Conservation (phyloP, 495 filamentous ascomycete genomes). For the Daldinia caldariorum region DNA sequence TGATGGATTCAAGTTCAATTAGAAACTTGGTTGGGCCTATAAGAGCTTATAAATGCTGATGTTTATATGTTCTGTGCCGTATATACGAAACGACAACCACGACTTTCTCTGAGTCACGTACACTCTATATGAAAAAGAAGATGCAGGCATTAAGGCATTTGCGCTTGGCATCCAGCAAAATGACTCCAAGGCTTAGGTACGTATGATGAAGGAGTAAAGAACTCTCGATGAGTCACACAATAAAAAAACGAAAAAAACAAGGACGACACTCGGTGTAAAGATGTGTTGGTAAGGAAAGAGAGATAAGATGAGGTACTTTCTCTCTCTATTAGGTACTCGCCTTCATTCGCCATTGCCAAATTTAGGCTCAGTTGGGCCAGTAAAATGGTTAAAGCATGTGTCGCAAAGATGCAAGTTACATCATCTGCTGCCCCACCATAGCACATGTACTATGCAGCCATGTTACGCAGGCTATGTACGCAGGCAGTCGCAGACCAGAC, state of each 20-base stretch:
- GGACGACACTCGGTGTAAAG: not conserved
- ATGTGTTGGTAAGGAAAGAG: not conserved
- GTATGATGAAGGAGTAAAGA: not conserved
- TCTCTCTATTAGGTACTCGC: not conserved
- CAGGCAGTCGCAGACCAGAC: slow-evolving; percentile 1
- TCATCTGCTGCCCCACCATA: slow-evolving; percentile 28
- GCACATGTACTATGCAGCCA: slow-evolving; percentile 3
- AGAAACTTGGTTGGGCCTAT: not conserved
- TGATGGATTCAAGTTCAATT: not conserved
- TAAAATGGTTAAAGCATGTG: not conserved
- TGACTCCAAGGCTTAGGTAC: not conserved
- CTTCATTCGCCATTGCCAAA: slow-evolving; percentile 1
- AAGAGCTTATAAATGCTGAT: slow-evolving; percentile 3
- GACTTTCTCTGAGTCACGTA: slow-evolving; percentile 1
- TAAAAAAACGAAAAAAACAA: not conserved
- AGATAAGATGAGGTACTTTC: not conserved
- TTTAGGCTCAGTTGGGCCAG: not conserved
- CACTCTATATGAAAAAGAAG: not conserved
- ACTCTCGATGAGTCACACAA: not conserved
- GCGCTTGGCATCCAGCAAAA: not conserved
- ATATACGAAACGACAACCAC: not conserved
- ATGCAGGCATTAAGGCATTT: not conserved
- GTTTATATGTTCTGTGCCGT: not conserved
- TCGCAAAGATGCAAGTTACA: slow-evolving; percentile 31
- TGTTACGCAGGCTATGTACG: not conserved